Evolutionary conservation across 306 rosid genomes (phyloP), one percentile per base, ranked within the genome.

Genomic region (Betula pendula): DNA sequence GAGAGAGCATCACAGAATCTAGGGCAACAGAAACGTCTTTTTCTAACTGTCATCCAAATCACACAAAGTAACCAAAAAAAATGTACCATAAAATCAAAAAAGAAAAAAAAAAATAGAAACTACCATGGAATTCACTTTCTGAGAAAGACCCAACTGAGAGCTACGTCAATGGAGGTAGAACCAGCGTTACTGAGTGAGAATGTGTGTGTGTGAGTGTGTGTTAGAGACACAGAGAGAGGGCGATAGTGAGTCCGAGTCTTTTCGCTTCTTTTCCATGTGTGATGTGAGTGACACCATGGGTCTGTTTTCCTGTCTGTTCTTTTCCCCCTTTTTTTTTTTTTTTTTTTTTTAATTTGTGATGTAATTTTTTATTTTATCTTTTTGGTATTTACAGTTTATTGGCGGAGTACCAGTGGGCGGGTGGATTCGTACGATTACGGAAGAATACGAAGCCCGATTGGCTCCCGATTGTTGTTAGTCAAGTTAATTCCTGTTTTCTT

Each of bases 211-310:
- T 52, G 50, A 62, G 71, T 20, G 27, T 20, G 65, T 70, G 71
- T n/a, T n/a, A 65, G 81, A 59, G 80, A 70, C 72, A 75, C 15
- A 75, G 75, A 51, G 82, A 42, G 74, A 73, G 42, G 60, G 42
- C 48, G 71, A 22, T 38, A 73, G 70, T 25, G 78, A 50, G 84
- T 81, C 79, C 67, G 71, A 60, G 87, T 82, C 89, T 58, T 73
- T 90, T 74, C 86, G 83, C 81, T 88, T 80, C 79, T 74, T 75
- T 80, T 84, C 84, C 90, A 65, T 77, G 76, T 70, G 85, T 63
- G 75, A 38, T 70, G 85, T 63, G 75, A 38, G 42, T 38, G 42
- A 38, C 42, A 38, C 42, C 45, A 80, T 48, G 67, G 56, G 71
- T 74, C 59, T 56, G 65, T 48, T 72, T 67, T 71, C 77, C 45